These are phyloP conservation scores for Parmelia sp. DNA, from an alignment of 495 filamentous ascomycete species.

Conservation along the genomic window DNA sequence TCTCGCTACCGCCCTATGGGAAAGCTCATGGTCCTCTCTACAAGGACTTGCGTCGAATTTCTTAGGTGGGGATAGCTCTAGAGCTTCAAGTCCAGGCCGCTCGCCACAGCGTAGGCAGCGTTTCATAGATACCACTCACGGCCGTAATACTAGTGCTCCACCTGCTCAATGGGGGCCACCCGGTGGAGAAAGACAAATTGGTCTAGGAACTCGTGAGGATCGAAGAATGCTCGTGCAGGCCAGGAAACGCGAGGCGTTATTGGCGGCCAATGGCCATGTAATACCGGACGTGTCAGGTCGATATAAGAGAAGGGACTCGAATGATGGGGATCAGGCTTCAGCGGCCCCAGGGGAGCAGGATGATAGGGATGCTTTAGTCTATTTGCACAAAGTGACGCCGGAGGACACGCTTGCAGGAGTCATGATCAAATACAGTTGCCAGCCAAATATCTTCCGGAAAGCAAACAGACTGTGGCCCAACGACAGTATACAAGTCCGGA, in stretches of 20 bases:
- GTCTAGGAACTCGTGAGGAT: slow-evolving; percentile 51
- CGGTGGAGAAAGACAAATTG: slow-evolving; percentile 40
- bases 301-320: slow-evolving; percentile 56
- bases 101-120: slow-evolving; percentile 37
- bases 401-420: slow-evolving; percentile 85
- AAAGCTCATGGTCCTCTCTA: slow-evolving; percentile 49
- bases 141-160: slow-evolving; percentile 35
- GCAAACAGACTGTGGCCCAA: slow-evolving; percentile 92
- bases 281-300: slow-evolving; percentile 39
- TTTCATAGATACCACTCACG: slow-evolving; percentile 40
- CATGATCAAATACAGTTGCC: slow-evolving; percentile 81
- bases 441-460: slow-evolving; percentile 69
- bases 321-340: slow-evolving; percentile 40
- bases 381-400: slow-evolving; percentile 78
- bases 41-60: slow-evolving; percentile 50
- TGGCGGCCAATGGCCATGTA: slow-evolving; percentile 48
- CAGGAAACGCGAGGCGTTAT: slow-evolving; percentile 55
- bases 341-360: slow-evolving; percentile 36
- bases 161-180: slow-evolving; percentile 53
- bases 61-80: slow-evolving; percentile 41
- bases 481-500: slow-evolving; percentile 78
- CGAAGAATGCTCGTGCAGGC: slow-evolving; percentile 52
- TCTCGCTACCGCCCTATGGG: slow-evolving; percentile 41
- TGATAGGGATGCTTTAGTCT: slow-evolving; percentile 71
- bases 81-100: slow-evolving; percentile 30